These are phyloP conservation scores for Tulasnella sp. DNA, from an alignment of 768 basidiomycete genomes.

Conservation along the genomic window DNA sequence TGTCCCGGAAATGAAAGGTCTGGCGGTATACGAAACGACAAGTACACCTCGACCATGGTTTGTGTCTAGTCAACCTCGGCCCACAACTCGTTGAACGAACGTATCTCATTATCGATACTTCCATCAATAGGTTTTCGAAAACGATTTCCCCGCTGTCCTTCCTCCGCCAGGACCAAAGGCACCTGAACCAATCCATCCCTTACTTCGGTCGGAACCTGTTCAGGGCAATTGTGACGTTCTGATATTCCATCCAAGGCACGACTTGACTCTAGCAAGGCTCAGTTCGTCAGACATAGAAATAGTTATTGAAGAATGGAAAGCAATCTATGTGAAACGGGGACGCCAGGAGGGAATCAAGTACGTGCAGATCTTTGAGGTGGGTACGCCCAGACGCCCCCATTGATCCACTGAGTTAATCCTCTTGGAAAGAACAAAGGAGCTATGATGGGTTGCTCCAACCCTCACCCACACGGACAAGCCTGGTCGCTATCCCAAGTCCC, in stretches of 20 bases:
- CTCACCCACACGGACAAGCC: conserved; percentile 88
- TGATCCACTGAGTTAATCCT: not conserved
- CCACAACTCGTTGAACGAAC: not conserved
- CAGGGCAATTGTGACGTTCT: conserved; percentile 83
- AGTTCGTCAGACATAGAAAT: conserved; percentile 46
- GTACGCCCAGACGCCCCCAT: conserved; percentile 14
- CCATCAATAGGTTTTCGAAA: conserved; percentile 45
- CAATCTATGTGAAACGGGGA: conserved; percentile 54
- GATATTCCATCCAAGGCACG: conserved; percentile 78
- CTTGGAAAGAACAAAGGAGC: conserved; percentile 74
- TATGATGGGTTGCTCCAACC: conserved; percentile 94
- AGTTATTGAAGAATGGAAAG: conserved; percentile 68
- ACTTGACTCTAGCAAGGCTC: conserved; percentile 72
- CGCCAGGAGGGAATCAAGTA: conserved; percentile 60
- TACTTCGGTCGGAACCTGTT: conserved; percentile 58
- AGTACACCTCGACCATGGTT: conserved; percentile 56
- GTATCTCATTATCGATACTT: not conserved
- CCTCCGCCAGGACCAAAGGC: conserved; percentile 50
- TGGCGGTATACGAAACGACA: conserved; percentile 59
- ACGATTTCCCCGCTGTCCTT: conserved; percentile 77
- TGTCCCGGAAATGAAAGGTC: conserved; percentile 78
- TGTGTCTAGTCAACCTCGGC: conserved; percentile 7
- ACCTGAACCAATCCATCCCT: conserved; percentile 48
- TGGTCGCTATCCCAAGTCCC: conserved; percentile 75
- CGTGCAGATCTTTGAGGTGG: conserved; percentile 85